Base-by-base conservation (phyloP, 148 eudicot species). In the Cornus controversa region DNA sequence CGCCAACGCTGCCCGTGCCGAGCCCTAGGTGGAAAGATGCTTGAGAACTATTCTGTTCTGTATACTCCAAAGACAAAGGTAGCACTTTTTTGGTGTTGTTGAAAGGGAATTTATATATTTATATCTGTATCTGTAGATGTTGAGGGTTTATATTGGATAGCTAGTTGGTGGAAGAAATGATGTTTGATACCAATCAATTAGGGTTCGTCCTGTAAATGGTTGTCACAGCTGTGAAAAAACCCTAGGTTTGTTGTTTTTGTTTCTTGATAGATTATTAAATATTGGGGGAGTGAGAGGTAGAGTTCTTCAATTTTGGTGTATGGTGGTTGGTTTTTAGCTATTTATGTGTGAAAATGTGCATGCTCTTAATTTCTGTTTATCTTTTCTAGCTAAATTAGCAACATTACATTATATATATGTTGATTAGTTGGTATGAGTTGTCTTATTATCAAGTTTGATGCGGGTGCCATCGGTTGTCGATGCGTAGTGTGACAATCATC, bases 21-120 rank as follows among this genome's bases (percentile, higher is more conserved):
- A 94, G 98, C 86, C 98, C 98, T 29, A 88, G 89, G 79, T 92
- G 88, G 86, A 78, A 84, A 70, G 78, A 77, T 16, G 20, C 4
- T 16, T 50, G 57, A 50, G 57, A 50, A 50, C 0, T 50, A n/a
- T 50, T 50, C 57, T 16, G 57, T 16, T 15, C 57, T 50, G 57
- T 11, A 40, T 40, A 40, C 45, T 40, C 45, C 45, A 40, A 16
- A 50, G 18, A 16, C 7, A 15, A 50, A 14, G 57, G 20, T 50
- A 50, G 20, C 20, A 3, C 57, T 50, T 15, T 50, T 50, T 13
- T 13, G 57, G 15, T 50, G 57, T 50, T 50, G 6, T 9, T 40
- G 57, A 7, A 16, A 16, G 16, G 20, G 54, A 50, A 31, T 37
- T 36, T 74, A 37, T 63, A 53, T 50, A 40, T 40, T 6, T 31